Percentiles rank a stretch among this genome's conserved stretches.
Evolutionary conservation across 176 grass and related monocot genomes (phyloP).

Genomic region (bread wheat (Triticum aestivum)): IWGSC_CS_RefSeq_v2.1 NC_057796.1:417200629-417201128

Average conservation of each 20-base stretch:
- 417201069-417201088: neutral
- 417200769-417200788: constrained; percentile 63
- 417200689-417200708: constrained; percentile 69
- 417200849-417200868: constrained; percentile 45
- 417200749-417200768: constrained; percentile 54
- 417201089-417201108: too few species aligned
- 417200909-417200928: constrained; percentile 63
- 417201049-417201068: too few species aligned
- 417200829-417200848: constrained; percentile 45
- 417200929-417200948: constrained; percentile 47
- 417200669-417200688: constrained; percentile 46
- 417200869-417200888: constrained; percentile 62
- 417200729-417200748: constrained; percentile 45
- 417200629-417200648: constrained; percentile 40
- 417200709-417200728: constrained; percentile 71
- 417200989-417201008: constrained; percentile 39
- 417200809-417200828: constrained; percentile 62
- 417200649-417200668: constrained; percentile 48
- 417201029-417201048: too few species aligned
- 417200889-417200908: constrained; percentile 78
- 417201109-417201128: constrained; percentile 26
- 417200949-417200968: constrained; percentile 40
- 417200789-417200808: constrained; percentile 52
- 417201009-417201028: too few species aligned
- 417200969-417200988: constrained; percentile 42